A percentile compares a stretch with the other conserved stretches of the same genome.
Evolutionary conservation across 768 basidiomycete genomes (phyloP).

Genomic region (Collybia sp.): DNA sequence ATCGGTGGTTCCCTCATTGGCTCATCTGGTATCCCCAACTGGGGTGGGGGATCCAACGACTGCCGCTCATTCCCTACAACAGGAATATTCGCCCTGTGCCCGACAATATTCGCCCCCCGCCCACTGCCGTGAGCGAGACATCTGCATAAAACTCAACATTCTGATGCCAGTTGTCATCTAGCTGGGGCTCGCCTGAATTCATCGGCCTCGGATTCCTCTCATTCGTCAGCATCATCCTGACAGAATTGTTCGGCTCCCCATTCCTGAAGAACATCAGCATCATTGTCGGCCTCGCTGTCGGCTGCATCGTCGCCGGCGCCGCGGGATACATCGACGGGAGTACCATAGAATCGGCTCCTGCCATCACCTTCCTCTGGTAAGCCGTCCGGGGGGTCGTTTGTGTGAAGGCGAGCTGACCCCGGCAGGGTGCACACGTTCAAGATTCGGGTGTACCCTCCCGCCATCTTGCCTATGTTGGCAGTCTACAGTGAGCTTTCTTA

Average conservation of each 20-base stretch:
- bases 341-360: slow-evolving; percentile 62
- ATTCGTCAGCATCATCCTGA: slow-evolving; percentile 70
- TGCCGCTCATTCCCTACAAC: slow-evolving; percentile 57
- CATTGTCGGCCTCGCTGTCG: slow-evolving; percentile 70
- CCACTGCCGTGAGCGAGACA: slow-evolving; percentile 47
- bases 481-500: slow-evolving; percentile 23
- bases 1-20: slow-evolving; percentile 80
- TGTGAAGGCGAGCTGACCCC: neutral
- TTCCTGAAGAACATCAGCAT: slow-evolving; percentile 81
- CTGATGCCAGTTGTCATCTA: slow-evolving; percentile 13
- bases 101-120: slow-evolving; percentile 62
- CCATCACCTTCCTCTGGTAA: slow-evolving; percentile 79
- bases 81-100: slow-evolving; percentile 71
- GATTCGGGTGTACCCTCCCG: slow-evolving; percentile 72
- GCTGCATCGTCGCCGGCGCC: slow-evolving; percentile 78
- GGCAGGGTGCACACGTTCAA: slow-evolving; percentile 72
- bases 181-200: slow-evolving; percentile 81
- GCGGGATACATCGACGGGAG: slow-evolving; percentile 72
- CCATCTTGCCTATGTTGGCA: slow-evolving; percentile 40
- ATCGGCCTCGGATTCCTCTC: slow-evolving; percentile 86
- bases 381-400: slow-evolving; percentile 1
- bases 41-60: slow-evolving; percentile 80
- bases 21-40: slow-evolving; percentile 68
- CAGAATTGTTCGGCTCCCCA: slow-evolving; percentile 80
- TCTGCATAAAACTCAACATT: neutral